Conservation (phyloP, 2,329 filamentous ascomycete species). For the Ceratocystis variospora region DNA sequence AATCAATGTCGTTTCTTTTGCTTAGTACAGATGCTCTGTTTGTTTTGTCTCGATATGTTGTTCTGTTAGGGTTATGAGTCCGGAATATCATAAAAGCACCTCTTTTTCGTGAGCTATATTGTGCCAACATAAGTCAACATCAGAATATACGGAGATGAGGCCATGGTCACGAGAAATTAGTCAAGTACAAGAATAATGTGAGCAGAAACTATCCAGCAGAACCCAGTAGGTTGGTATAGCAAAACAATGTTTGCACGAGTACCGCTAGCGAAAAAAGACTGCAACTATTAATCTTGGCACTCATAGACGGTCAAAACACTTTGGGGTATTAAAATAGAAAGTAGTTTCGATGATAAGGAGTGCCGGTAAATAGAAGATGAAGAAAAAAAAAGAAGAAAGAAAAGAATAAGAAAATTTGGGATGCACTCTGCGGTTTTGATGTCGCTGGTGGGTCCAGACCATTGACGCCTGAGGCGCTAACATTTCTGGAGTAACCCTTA, state of each 20-base stretch:
- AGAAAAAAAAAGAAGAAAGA: slow-evolving; percentile 26
- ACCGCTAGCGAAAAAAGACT: slow-evolving; percentile 98
- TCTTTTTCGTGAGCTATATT: too few relatives aligned
- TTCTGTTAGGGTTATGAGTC: background rate
- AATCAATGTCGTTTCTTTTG: background rate
- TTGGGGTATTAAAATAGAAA: slow-evolving; percentile 40
- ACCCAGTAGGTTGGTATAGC: slow-evolving; percentile 49
- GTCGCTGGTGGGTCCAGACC: background rate
- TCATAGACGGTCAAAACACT: slow-evolving; percentile 79
- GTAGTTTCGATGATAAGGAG: slow-evolving; percentile 92
- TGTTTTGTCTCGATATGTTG: background rate
- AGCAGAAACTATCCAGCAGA: slow-evolving; percentile 96
- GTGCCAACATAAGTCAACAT: too few relatives aligned
- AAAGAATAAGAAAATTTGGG: slow-evolving; percentile 21
- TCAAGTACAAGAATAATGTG: slow-evolving; percentile 39
- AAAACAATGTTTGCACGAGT: slow-evolving; percentile 45
- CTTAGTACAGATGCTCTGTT: background rate
- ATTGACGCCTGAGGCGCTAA: slow-evolving; percentile 4
- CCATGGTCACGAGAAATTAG: background rate
- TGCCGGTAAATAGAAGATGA: slow-evolving; percentile 50
- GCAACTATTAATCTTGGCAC: slow-evolving; percentile 65
- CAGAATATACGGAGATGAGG: background rate
- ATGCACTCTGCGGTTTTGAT: slow-evolving; percentile 14
- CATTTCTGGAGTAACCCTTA: background rate
- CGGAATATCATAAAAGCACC: too few relatives aligned